A percentile compares a stretch with the other conserved stretches of the same genome.
phyloP scores from a whole-genome alignment of 495 filamentous ascomycete genomes.

The Xylaria grammica region DNA sequence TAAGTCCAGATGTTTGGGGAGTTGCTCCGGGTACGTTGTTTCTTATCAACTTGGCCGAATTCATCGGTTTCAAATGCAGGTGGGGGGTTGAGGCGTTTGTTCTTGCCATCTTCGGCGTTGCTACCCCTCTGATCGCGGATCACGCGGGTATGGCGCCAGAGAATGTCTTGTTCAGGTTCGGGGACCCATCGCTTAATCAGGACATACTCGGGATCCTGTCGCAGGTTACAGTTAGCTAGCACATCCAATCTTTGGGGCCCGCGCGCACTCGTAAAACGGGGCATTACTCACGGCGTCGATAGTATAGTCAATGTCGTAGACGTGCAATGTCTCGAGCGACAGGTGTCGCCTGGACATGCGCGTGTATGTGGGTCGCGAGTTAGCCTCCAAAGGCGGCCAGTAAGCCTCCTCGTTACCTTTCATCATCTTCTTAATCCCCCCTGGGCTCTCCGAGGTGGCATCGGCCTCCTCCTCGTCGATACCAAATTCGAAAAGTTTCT shows the following conservation, averaged over 20 bases:
- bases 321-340: conserved; percentile 58
- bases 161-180: conserved; percentile 71
- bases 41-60: too few species aligned
- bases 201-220: conserved; percentile 69
- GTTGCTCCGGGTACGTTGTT: too few species aligned
- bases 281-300: conserved; percentile 26
- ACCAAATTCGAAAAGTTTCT: conserved; percentile 54
- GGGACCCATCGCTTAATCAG: conserved; percentile 77
- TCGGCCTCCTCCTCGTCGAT: conserved; percentile 57
- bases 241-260: not conserved
- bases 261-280: not conserved
- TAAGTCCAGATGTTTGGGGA: too few species aligned
- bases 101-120: too few species aligned
- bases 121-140: conserved; percentile 51
- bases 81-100: too few species aligned
- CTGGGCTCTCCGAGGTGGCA: conserved; percentile 54
- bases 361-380: conserved; percentile 54
- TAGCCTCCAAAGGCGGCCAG: conserved; percentile 19
- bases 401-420: conserved; percentile 22
- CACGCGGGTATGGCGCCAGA: conserved; percentile 72
- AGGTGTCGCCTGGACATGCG: conserved; percentile 60
- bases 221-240: not conserved
- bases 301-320: conserved; percentile 47
- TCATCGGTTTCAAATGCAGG: too few species aligned
- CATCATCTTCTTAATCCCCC: conserved; percentile 38